Evolutionary conservation across 2,329 filamentous ascomycete species (phyloP).

Genomic region (Chrysoporthe cubensis): DNA sequence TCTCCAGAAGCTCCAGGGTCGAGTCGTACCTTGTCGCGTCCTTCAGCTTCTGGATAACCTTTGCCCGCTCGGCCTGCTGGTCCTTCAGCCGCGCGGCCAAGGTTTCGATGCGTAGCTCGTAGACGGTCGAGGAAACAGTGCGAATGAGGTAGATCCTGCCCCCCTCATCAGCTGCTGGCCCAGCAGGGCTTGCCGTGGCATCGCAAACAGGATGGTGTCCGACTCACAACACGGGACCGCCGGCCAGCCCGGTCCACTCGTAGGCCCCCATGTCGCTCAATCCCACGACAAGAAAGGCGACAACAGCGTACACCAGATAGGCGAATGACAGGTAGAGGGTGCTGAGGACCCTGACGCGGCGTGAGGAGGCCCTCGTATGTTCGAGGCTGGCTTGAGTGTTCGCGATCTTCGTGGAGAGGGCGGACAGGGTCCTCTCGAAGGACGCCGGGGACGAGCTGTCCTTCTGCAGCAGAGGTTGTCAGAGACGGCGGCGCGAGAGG

Average conservation of each 20-base stretch:
- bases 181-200: no score
- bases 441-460: slow-evolving; percentile 82
- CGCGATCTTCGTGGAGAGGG: slow-evolving; percentile 81
- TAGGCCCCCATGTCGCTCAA: slow-evolving; percentile 74
- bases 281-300: slow-evolving; percentile 83
- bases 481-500: slow-evolving; percentile 14
- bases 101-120: slow-evolving; percentile 77
- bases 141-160: slow-evolving; percentile 73
- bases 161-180: background rate
- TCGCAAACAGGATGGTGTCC: no score
- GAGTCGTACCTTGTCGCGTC: slow-evolving; percentile 95
- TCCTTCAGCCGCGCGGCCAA: slow-evolving; percentile 72
- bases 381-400: slow-evolving; percentile 76
- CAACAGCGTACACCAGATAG: slow-evolving; percentile 84
- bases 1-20: slow-evolving; percentile 88
- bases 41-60: slow-evolving; percentile 93
- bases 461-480: slow-evolving; percentile 41
- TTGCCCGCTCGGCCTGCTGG: slow-evolving; percentile 76
- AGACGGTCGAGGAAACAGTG: slow-evolving; percentile 68
- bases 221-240: slow-evolving; percentile 67
- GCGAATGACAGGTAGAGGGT: slow-evolving; percentile 89
- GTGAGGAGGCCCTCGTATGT: slow-evolving; percentile 68
- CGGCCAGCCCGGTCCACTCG: slow-evolving; percentile 79
- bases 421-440: slow-evolving; percentile 89
- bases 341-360: slow-evolving; percentile 82